Conservation (phyloP, 495 filamentous ascomycete genomes). For the Podospora fimiseda region DNA sequence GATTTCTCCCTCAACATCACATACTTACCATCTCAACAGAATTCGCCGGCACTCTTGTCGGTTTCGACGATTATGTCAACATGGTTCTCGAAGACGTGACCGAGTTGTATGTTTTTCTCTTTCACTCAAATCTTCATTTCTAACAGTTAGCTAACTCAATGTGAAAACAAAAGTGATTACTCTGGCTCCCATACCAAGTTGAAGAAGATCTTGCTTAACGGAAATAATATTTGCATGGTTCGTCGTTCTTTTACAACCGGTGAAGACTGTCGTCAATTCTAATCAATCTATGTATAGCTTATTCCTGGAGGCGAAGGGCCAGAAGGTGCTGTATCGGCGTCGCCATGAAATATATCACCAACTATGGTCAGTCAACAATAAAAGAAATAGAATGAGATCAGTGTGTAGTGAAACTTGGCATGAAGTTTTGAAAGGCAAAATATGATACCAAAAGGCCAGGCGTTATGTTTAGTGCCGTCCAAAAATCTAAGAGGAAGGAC, state of each 20-base stretch:
- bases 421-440: not conserved
- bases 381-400: not conserved
- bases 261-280: too few relatives aligned
- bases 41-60: conserved; percentile 86
- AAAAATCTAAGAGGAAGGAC: not conserved
- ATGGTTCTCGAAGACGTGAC: conserved; percentile 98
- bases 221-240: conserved; percentile 99
- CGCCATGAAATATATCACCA: conserved; percentile 11
- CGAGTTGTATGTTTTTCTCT: conserved; percentile 65
- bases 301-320: conserved; percentile 85
- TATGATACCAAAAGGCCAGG: too few relatives aligned
- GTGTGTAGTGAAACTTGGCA: too few relatives aligned
- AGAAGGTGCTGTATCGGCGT: conserved; percentile 23
- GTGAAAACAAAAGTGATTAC: conserved; percentile 64
- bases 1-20: not conserved
- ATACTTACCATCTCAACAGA: conserved; percentile 47
- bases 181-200: conserved; percentile 78
- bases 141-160: too few relatives aligned
- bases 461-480: too few relatives aligned
- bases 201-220: conserved; percentile 91
- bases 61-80: conserved; percentile 99
- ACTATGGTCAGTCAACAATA: not conserved
- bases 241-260: not conserved
- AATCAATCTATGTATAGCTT: too few relatives aligned
- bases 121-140: too few relatives aligned